Evolutionary conservation across 2,329 filamentous ascomycete species (phyloP), one percentile per base, ranked within the genome.

Genomic region (Hymenoscyphus fructigenus): DNA sequence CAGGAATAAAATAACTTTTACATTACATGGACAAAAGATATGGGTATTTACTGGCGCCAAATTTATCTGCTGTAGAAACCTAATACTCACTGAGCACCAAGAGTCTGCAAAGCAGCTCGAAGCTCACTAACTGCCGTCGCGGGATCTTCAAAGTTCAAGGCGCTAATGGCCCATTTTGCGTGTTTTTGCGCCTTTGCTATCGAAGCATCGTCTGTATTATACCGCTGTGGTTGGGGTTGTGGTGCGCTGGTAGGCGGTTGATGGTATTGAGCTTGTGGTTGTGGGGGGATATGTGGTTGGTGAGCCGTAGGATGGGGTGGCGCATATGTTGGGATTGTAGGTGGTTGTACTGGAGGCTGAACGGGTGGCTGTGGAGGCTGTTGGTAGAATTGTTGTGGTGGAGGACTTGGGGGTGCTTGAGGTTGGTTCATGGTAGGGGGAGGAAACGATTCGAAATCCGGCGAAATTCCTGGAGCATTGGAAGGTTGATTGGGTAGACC

Each of bases 161-260:
- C 95, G 12, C 93, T 97, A 53, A 98, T 96, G 0, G 95, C 95
- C 92, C 92, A 99, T 73, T 92, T 93, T 1, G 94, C 93, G 79
- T 98, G 95, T 76, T 98, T 99, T 76, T 97, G 93, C 4, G 95
- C 94, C 71, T 88, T 85, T 41, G 86, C 81, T 41, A 97, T 89
- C 0, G 90, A 83, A 65, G 83, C 80, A 69, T 93, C 89, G 68
- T 97, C 92, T 12, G 78, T 81, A 4, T 78, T 80, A 61, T 90
- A 84, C 5, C 82, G 67, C 5, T 64, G 28, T 14, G 66, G 68
- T 6, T 71, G 29, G 2, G n/a, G 36, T 12, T 29, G 20, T 20
- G 73, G 73, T 17, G 75, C 66, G 34, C 74, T 70, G 34, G 75
- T 67, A 20, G 61, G 29, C 3, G 64, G 65, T 29, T 36, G 61